phyloP scores from a whole-genome alignment of 192 early-diverging fungal species.

The Dispira simplex region DNA sequence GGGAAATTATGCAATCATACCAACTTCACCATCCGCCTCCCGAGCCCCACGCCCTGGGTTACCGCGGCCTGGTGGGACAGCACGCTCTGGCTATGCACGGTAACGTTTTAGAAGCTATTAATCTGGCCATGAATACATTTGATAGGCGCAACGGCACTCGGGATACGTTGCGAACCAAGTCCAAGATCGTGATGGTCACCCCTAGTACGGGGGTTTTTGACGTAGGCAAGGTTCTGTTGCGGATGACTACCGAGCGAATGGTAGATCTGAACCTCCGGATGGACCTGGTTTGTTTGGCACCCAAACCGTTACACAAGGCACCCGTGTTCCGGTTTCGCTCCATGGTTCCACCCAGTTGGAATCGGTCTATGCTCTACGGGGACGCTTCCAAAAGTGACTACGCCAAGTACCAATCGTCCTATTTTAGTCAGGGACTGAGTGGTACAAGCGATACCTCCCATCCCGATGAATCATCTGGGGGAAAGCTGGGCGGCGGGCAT shows the following conservation, averaged over 20 bases:
- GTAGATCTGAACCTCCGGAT: constrained; percentile 78
- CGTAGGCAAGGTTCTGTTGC: constrained; percentile 63
- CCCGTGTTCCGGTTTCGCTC: constrained; percentile 76
- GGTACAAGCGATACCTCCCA: too few species aligned
- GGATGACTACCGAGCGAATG: constrained; percentile 93
- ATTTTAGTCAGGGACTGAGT: neutral
- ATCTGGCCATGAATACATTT: constrained; percentile 89
- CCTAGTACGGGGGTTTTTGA: constrained; percentile 83
- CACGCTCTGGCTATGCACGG: constrained; percentile 80
- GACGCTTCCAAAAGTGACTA: neutral
- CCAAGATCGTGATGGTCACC: constrained; percentile 78
- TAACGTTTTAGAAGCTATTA: constrained; percentile 91
- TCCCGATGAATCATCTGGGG: too few species aligned
- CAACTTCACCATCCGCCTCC: neutral
- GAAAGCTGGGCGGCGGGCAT: too few species aligned
- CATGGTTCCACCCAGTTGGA: neutral
- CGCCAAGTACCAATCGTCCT: neutral
- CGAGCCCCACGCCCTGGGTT: neutral
- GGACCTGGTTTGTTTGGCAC: constrained; percentile 83
- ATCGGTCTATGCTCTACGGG: neutral
- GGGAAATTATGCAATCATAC: neutral
- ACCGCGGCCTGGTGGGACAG: constrained; percentile 43
- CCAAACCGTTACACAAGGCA: constrained; percentile 71
- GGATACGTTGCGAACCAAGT: constrained; percentile 81
- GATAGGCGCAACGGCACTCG: constrained; percentile 89